Percentiles rank a stretch among this genome's conserved stretches.
Evolutionary conservation across 768 basidiomycete genomes (phyloP).

Genomic region (Rhodosporidiobolus sp.): DNA sequence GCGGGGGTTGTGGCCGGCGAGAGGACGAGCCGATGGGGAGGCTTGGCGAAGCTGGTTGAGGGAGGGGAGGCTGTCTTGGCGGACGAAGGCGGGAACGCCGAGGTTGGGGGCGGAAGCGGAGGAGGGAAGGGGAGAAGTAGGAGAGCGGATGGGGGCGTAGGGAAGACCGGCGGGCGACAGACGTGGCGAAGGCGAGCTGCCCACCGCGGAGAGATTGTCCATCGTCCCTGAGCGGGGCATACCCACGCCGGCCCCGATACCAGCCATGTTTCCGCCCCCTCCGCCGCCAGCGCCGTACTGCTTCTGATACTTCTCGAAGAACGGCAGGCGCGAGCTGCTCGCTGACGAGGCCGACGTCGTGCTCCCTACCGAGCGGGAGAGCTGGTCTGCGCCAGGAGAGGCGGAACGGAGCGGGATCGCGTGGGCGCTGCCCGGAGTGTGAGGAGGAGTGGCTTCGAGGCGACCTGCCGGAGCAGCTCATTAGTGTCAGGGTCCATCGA

Average conservation of each 20-base stretch:
- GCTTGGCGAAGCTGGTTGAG: neutral
- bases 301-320: constrained; percentile 38
- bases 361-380: constrained; percentile 9
- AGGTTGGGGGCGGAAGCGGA: neutral
- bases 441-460: constrained; percentile 25
- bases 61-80: neutral
- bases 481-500: too few species aligned
- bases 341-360: constrained; percentile 3
- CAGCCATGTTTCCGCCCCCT: neutral
- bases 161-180: neutral
- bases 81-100: neutral
- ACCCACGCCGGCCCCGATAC: neutral
- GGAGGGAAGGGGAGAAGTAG: neutral
- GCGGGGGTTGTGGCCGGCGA: neutral
- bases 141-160: neutral
- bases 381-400: constrained; percentile 5
- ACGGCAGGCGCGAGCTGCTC: constrained; percentile 23
- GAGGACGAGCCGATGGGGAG: too few species aligned
- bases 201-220: neutral
- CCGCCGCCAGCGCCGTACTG: neutral
- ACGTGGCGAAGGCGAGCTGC: neutral
- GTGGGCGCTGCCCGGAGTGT: constrained; percentile 7
- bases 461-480: neutral
- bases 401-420: constrained; percentile 14
- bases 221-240: neutral